Evolutionary conservation across 129 eudicot genomes (phyloP).

Genomic region (Cynara cardunculus): DNA sequence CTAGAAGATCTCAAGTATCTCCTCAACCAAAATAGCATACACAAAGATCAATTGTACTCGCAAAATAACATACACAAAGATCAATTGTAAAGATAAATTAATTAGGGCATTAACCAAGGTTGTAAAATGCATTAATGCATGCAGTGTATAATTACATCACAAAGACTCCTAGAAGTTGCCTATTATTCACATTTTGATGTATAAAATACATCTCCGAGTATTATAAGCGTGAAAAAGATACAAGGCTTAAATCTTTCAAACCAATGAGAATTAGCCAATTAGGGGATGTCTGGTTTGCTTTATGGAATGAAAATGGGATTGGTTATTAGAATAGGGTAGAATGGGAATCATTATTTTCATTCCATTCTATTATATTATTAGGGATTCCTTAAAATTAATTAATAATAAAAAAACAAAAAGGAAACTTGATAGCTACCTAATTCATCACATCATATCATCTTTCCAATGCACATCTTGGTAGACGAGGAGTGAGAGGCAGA

Average conservation of each 20-base stretch:
- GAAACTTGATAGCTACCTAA: too few relatives aligned
- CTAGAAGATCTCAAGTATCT: not conserved
- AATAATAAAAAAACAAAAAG: too few relatives aligned
- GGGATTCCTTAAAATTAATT: too few relatives aligned
- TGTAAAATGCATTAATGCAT: not conserved
- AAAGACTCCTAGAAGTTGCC: not conserved
- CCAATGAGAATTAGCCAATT: not conserved
- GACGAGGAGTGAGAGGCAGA: too few relatives aligned
- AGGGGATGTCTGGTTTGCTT: too few relatives aligned
- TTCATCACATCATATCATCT: too few relatives aligned
- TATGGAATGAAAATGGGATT: too few relatives aligned
- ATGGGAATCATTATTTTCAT: too few relatives aligned
- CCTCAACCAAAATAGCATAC: not conserved
- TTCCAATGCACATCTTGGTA: too few relatives aligned
- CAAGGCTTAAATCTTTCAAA: not conserved
- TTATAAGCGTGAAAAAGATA: not conserved
- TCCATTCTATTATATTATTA: too few relatives aligned
- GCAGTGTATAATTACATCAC: not conserved
- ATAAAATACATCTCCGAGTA: not conserved
- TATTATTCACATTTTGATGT: not conserved
- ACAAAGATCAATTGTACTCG: not conserved
- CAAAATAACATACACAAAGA: not conserved
- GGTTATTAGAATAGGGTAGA: too few relatives aligned
- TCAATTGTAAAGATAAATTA: not conserved
- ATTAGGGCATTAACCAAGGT: not conserved